phyloP scores from a whole-genome alignment of 2,329 filamentous ascomycete genomes.

The Neonectria hederae region DNA sequence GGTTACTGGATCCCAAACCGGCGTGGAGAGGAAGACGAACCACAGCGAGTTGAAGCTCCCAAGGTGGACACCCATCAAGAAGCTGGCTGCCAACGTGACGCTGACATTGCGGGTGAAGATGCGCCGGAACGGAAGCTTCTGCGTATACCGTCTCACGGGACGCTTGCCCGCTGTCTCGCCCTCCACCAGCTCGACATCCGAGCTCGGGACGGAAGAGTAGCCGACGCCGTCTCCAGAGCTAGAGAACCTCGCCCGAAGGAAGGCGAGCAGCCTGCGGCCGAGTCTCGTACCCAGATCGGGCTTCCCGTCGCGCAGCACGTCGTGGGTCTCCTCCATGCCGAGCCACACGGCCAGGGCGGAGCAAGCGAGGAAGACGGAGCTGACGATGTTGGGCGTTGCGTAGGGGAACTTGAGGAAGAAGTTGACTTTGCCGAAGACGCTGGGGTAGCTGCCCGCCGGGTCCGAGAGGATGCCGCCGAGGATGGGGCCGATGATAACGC shows the following conservation, averaged over 20 bases:
- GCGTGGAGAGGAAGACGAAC: conserved; percentile 80
- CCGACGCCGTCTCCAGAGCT: conserved; percentile 15
- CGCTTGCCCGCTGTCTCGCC: conserved; percentile 10
- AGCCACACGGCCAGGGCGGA: conserved; percentile 59
- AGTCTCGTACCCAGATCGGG: conserved; percentile 56
- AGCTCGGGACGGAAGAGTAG: conserved; percentile 38
- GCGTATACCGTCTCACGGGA: conserved; percentile 51
- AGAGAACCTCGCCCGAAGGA: conserved; percentile 41
- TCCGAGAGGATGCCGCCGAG: conserved; percentile 75
- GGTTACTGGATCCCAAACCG: conserved; percentile 60
- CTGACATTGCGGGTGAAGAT: conserved; percentile 66
- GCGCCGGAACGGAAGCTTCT: conserved; percentile 60
- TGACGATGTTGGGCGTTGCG: conserved; percentile 64
- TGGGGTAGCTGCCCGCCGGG: conserved; percentile 67
- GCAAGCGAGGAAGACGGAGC: conserved; percentile 56
- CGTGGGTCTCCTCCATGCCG: conserved; percentile 63
- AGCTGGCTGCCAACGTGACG: conserved; percentile 69
- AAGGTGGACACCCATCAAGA: conserved; percentile 76
- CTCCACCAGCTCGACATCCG: conserved; percentile 36
- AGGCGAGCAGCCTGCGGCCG: conserved; percentile 47
- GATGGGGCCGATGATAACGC: conserved; percentile 76
- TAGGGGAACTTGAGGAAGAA: conserved; percentile 63
- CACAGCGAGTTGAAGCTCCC: conserved; percentile 81
- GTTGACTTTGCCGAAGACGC: conserved; percentile 56
- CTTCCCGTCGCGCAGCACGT: conserved; percentile 50